Percentiles rank a stretch among this genome's conserved stretches.
Evolutionary conservation across 1,139 yeast species (phyloP).

Genomic region (Yueomyces sp.): DNA sequence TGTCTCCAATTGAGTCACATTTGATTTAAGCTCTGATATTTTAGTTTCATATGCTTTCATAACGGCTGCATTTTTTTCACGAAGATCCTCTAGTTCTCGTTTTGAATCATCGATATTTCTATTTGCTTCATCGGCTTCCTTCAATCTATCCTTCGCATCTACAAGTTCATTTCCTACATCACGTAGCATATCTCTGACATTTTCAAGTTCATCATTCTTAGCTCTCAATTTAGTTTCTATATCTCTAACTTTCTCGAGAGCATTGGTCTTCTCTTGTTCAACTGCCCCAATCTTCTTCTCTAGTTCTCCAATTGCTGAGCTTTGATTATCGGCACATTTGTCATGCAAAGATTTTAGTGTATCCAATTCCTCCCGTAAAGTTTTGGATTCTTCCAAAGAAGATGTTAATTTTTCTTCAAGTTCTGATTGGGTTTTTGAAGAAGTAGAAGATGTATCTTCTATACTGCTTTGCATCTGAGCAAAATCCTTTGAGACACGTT

Average conservation of each 20-base stretch:
- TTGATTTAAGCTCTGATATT: constrained; percentile 8
- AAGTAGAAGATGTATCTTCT: background rate
- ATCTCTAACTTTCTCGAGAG: constrained; percentile 7
- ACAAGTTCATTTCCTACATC: constrained; percentile 71
- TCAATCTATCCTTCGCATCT: constrained; percentile 19
- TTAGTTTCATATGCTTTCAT: constrained; percentile 18
- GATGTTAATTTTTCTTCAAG: background rate
- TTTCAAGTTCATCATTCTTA: constrained; percentile 23
- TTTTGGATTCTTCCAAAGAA: background rate
- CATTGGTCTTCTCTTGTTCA: constrained; percentile 7
- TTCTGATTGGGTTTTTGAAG: background rate
- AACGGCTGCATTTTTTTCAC: constrained; percentile 14
- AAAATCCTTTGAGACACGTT: background rate
- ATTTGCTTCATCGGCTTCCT: constrained; percentile 8
- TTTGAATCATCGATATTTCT: constrained; percentile 5
- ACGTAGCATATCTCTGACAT: constrained; percentile 56
- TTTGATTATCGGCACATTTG: background rate
- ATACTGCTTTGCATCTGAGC: background rate
- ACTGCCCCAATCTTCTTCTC: constrained; percentile 5
- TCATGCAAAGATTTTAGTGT: background rate
- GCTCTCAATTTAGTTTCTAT: constrained; percentile 8
- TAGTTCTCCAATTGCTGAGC: background rate
- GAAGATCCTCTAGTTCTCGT: constrained; percentile 7
- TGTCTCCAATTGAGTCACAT: constrained; percentile 5
- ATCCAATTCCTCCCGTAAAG: background rate